phyloP scores from a whole-genome alignment of 2,329 filamentous ascomycete species.

The Penicillium verrucosum region DNA sequence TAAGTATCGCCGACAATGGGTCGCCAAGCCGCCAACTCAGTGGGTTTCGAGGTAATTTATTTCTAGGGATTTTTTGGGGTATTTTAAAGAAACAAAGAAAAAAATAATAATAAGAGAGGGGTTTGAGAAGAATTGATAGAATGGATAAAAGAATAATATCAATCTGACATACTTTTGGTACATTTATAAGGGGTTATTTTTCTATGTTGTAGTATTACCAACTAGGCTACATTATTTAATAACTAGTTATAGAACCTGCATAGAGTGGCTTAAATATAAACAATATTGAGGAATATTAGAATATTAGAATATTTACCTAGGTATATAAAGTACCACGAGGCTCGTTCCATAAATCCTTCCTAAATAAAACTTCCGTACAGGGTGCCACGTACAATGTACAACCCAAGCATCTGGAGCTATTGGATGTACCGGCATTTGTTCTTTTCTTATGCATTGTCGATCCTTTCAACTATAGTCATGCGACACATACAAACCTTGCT shows the following conservation, averaged over 20 bases:
- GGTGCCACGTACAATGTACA: not conserved
- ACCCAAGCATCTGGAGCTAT: not conserved
- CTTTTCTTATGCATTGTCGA: not conserved
- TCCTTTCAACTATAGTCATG: not conserved
- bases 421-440: not conserved
- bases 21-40: constrained; percentile 18
- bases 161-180: not conserved
- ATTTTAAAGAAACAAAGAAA: not conserved
- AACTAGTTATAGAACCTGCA: not conserved
- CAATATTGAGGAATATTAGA: not conserved
- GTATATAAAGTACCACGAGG: not conserved
- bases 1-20: constrained; percentile 26
- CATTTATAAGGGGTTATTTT: not conserved
- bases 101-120: too few relatives aligned
- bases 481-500: not conserved
- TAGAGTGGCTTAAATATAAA: not conserved
- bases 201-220: not conserved
- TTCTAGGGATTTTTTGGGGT: not conserved
- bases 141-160: not conserved
- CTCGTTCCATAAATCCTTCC: too few relatives aligned
- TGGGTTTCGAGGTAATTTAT: constrained; percentile 9
- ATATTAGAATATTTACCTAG: not conserved
- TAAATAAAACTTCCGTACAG: not conserved
- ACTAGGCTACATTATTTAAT: not conserved
- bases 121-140: not conserved